Evolutionary conservation across 495 filamentous ascomycete species (phyloP).

Genomic region (Evansstolkia leycettana): DNA sequence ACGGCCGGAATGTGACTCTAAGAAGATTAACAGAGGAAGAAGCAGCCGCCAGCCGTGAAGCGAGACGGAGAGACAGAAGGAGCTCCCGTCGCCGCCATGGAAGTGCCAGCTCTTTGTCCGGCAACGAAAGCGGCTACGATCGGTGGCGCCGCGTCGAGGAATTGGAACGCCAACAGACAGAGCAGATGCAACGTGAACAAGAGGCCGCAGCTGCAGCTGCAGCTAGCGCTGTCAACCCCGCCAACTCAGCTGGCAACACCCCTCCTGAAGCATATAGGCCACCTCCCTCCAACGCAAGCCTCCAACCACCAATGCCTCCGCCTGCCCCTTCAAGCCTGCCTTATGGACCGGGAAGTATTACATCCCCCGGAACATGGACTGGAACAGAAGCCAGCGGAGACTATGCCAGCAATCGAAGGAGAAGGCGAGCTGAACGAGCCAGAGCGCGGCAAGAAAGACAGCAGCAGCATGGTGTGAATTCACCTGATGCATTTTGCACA

Average conservation of each 20-base stretch:
- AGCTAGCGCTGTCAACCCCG: slow-evolving; percentile 7
- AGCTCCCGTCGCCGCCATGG: slow-evolving; percentile 29
- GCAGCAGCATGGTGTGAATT: slow-evolving; percentile 31
- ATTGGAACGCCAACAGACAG: slow-evolving; percentile 36
- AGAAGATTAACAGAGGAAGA: slow-evolving; percentile 72
- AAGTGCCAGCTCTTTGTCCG: slow-evolving; percentile 34
- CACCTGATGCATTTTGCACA: slow-evolving; percentile 14
- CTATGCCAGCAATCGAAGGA: slow-evolving; percentile 39
- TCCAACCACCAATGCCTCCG: slow-evolving; percentile 23
- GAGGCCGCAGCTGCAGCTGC: slow-evolving; percentile 18
- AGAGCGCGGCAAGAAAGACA: slow-evolving; percentile 35
- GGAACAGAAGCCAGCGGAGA: slow-evolving; percentile 41
- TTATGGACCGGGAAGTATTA: slow-evolving; percentile 32
- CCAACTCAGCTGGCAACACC: slow-evolving; percentile 17
- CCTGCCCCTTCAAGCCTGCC: slow-evolving; percentile 26
- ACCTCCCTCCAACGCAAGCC: slow-evolving; percentile 18
- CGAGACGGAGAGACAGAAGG: slow-evolving; percentile 33
- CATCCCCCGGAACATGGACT: slow-evolving; percentile 34
- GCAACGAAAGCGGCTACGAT: slow-evolving; percentile 29
- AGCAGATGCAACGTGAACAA: slow-evolving; percentile 35
- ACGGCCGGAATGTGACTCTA: slow-evolving; percentile 71
- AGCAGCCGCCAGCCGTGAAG: slow-evolving; percentile 50
- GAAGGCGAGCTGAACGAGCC: slow-evolving; percentile 39
- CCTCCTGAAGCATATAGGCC: slow-evolving; percentile 18
- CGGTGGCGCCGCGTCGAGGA: slow-evolving; percentile 42